Evolutionary conservation across 768 basidiomycete genomes (phyloP).

Genomic region (Boletus insuetus): DNA sequence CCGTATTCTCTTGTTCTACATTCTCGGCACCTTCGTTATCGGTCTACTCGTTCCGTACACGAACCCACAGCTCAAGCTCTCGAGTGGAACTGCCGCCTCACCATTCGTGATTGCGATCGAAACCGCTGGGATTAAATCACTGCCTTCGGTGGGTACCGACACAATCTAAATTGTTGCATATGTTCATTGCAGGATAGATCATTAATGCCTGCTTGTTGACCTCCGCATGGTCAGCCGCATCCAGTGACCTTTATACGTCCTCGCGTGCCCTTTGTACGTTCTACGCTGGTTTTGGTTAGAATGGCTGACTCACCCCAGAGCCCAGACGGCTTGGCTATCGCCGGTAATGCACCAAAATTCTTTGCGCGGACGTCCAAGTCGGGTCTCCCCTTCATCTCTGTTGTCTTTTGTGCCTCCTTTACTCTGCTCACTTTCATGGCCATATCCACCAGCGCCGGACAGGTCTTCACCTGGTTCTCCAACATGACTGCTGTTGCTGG

Average conservation of each 20-base stretch:
- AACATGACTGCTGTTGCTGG: conserved; percentile 70
- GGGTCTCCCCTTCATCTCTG: conserved; percentile 75
- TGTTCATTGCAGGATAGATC: conserved; percentile 40
- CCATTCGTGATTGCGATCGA: conserved; percentile 92
- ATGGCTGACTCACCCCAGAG: background rate
- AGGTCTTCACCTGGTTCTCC: conserved; percentile 77
- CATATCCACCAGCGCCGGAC: conserved; percentile 58
- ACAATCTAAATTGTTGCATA: conserved; percentile 7
- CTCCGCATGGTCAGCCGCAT: conserved; percentile 91
- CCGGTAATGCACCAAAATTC: conserved; percentile 79
- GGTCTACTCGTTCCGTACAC: conserved; percentile 81
- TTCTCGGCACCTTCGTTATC: conserved; percentile 67
- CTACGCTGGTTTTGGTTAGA: background rate
- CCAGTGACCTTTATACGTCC: conserved; percentile 85
- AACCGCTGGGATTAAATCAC: conserved; percentile 78
- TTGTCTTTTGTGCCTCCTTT: conserved; percentile 69
- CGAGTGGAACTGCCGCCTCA: conserved; percentile 60
- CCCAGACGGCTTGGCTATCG: conserved; percentile 73
- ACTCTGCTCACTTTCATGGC: conserved; percentile 81
- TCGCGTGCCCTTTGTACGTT: conserved; percentile 80
- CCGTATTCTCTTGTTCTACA: conserved; percentile 82
- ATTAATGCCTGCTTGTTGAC: conserved; percentile 84
- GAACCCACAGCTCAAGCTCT: conserved; percentile 50
- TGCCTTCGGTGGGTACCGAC: conserved; percentile 63
- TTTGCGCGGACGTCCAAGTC: conserved; percentile 66